Evolutionary conservation across 139 green algal species (phyloP), one percentile per base, ranked within the genome.

Genomic region (Deuterostichococcus epilithicus): DNA sequence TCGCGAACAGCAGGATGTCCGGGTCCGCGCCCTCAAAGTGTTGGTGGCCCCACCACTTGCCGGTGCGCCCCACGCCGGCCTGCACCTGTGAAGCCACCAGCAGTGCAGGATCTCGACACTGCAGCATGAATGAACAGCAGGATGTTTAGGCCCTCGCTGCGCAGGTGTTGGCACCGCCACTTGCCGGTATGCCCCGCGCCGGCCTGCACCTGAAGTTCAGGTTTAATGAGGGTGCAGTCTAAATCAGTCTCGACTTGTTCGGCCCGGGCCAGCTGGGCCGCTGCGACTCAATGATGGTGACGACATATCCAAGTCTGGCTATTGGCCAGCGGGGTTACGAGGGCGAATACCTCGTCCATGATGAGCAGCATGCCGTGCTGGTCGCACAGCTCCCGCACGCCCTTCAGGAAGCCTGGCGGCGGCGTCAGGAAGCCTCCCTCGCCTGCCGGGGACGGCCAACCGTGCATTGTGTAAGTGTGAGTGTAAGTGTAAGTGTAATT

Each of bases 351-450:
- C 88, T 97, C 92, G 73, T 97, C 92, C 22, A 89, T 83, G 63
- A 97, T 95, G 28, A 97, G 85, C 73, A 97, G 71, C 28, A 97
- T 93, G 70, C 84, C 86, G 74, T 96, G 87, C 75, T 90, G 44
- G 80, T 90, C 82, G 36, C 84, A 91, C 58, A 95, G 78, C 79
- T 71, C 38, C 3, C 92, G 74, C 65, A 95, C 82, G 2, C 30
- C 66, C 6, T 35, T 25, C 67, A 97, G 71, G 82, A 93, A 97
- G 60, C 82, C 86, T 1, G 88, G 90, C 0, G 92, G 91, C 3
- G 92, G 92, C 15, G 85, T 86, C 26, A 97, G 78, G 80, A 97
- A 94, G 70, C 92, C 92, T 25, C 91, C 92, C 88, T 97, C 92
- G 0, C 92, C 92, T 63, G 18, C 52, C n/a, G n/a, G n/a, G n/a